These are phyloP conservation scores for Forsythia viridissima DNA, from an alignment of 257 asterid genomes.

Conservation along the genomic window DNA sequence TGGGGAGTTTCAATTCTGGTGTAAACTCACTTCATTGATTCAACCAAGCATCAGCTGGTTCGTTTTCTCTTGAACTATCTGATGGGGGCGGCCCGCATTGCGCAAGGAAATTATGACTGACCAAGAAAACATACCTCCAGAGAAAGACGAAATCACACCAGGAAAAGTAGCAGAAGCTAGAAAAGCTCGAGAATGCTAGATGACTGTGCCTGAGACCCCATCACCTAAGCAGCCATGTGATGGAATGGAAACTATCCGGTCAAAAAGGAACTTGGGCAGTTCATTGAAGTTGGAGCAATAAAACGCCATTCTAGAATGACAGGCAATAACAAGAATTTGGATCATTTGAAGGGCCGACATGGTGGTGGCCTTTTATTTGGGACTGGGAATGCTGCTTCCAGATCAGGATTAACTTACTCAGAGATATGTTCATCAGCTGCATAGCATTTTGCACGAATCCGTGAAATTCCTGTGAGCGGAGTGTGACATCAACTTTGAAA, in stretches of 20 bases:
- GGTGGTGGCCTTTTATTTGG: conserved; percentile 55
- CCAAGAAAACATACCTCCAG: conserved; percentile 87
- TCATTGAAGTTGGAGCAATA: conserved; percentile 72
- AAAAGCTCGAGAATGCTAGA: conserved; percentile 78
- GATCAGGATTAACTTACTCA: conserved; percentile 72
- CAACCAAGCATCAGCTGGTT: conserved; percentile 51
- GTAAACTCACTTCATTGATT: conserved; percentile 36
- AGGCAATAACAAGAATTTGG: conserved; percentile 49
- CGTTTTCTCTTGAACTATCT: conserved; percentile 69
- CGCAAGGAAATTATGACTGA: conserved; percentile 38
- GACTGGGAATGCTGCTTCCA: conserved; percentile 55
- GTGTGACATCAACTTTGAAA: conserved; percentile 81
- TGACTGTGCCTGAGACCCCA: conserved; percentile 98
- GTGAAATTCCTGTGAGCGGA: conserved; percentile 85
- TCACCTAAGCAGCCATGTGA: conserved; percentile 89
- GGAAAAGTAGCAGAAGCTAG: conserved; percentile 66
- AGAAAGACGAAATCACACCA: conserved; percentile 66
- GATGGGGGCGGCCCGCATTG: conserved; percentile 46
- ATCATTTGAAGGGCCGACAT: conserved; percentile 49
- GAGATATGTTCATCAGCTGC: conserved; percentile 90
- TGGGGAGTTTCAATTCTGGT: conserved; percentile 51
- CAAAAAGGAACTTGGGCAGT: conserved; percentile 75
- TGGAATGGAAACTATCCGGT: conserved; percentile 53
- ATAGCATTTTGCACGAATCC: conserved; percentile 90
- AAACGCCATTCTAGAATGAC: conserved; percentile 72